These are phyloP conservation scores for Candida glucosophila DNA, from an alignment of 1,139 yeast species.

Conservation along the genomic window DNA sequence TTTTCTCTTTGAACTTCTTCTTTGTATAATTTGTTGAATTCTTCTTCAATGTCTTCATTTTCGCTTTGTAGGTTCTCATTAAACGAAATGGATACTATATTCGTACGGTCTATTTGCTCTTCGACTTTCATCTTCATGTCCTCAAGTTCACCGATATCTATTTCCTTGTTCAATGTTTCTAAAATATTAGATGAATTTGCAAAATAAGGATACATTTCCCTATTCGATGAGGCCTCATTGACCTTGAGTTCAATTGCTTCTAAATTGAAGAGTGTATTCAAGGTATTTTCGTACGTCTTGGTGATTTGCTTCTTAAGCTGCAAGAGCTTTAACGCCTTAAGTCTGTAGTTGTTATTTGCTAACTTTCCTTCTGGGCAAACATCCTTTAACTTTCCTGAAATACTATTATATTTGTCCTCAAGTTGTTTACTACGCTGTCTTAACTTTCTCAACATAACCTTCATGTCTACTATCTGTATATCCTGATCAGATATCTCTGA, in stretches of 20 bases:
- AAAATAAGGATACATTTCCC: conserved; percentile 23
- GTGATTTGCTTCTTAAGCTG: conserved; percentile 10
- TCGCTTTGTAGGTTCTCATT: conserved; percentile 16
- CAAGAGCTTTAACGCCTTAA: conserved; percentile 8
- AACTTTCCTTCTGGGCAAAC: conserved; percentile 3
- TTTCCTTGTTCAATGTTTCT: conserved; percentile 22
- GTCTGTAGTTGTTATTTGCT: neutral
- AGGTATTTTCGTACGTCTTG: conserved; percentile 21
- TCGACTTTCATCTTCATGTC: conserved; percentile 32
- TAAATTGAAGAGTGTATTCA: conserved; percentile 27
- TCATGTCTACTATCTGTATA: conserved; percentile 17
- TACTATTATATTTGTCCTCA: conserved; percentile 14
- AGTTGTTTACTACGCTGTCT: conserved; percentile 12
- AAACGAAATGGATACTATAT: conserved; percentile 28
- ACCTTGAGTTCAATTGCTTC: conserved; percentile 31
- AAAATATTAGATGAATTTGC: conserved; percentile 24
- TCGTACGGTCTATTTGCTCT: conserved; percentile 25
- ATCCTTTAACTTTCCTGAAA: conserved; percentile 11
- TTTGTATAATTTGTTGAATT: conserved; percentile 3
- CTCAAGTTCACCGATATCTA: conserved; percentile 22
- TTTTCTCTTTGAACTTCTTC: conserved; percentile 1
- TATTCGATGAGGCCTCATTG: conserved; percentile 39
- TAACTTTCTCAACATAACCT: conserved; percentile 14
- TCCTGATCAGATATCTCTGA: conserved; percentile 20
- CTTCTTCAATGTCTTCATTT: conserved; percentile 22